phyloP scores from a whole-genome alignment of 2,329 filamentous ascomycete genomes.

The Anisogramma anomala region DNA sequence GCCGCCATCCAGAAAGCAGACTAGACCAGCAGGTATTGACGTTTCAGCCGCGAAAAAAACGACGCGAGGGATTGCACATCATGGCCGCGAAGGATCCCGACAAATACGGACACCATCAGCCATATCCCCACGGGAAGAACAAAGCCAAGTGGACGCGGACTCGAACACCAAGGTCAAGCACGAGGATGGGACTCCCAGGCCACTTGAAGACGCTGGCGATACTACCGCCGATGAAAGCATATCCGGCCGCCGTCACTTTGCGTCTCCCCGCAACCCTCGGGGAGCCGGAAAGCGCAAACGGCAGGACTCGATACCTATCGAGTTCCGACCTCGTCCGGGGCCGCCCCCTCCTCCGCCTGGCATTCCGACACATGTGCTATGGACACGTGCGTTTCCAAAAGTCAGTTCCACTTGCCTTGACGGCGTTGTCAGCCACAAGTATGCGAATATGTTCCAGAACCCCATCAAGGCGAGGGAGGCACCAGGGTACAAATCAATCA shows the following conservation, averaged over 20 bases:
- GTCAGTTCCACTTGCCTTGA: conserved; percentile 64
- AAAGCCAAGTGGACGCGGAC: conserved; percentile 32
- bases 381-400: conserved; percentile 64
- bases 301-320: conserved; percentile 33
- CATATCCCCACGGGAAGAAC: conserved; percentile 5
- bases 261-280: conserved; percentile 27
- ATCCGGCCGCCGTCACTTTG: conserved; percentile 27
- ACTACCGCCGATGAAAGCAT: conserved; percentile 44
- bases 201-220: conserved; percentile 43
- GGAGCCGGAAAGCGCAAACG: conserved; percentile 42
- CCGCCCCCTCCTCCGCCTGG: conserved; percentile 10
- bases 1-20: conserved; percentile 24
- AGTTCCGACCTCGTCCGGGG: conserved; percentile 4
- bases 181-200: conserved; percentile 44
- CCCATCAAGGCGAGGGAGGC: conserved; percentile 64
- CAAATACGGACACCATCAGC: conserved; percentile 13
- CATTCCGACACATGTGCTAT: conserved; percentile 55
- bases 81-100: conserved; percentile 19
- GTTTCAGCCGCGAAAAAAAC: conserved; percentile 17
- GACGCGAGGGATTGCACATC: conserved; percentile 21
- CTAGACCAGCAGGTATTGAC: conserved; percentile 21
- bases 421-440: conserved; percentile 64
- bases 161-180: conserved; percentile 40
- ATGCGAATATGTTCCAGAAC: conserved; percentile 69
- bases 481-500: conserved; percentile 62